Evolutionary conservation across 805 yeast species (phyloP).

Genomic region (Lipomyces lipofer): DNA sequence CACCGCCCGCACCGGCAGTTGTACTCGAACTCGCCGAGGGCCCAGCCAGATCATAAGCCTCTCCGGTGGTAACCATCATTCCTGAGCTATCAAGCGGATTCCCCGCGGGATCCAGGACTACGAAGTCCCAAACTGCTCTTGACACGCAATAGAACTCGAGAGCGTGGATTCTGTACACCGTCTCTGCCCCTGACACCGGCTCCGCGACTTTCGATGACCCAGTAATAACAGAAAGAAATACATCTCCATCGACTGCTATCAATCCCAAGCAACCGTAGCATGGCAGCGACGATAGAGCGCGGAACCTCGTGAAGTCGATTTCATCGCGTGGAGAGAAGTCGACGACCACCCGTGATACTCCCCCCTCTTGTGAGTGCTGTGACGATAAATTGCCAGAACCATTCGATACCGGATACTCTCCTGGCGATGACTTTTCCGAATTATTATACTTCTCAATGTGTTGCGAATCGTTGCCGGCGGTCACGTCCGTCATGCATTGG

Average conservation of each 20-base stretch:
- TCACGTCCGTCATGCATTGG: conserved; percentile 33
- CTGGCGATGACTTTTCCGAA: no score
- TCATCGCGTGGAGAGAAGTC: conserved; percentile 47
- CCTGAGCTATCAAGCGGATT: conserved; percentile 52
- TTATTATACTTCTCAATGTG: background rate
- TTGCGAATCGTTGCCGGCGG: conserved; percentile 11
- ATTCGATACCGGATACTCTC: background rate
- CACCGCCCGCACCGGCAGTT: conserved; percentile 18
- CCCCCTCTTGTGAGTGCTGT: no score
- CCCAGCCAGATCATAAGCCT: conserved; percentile 18
- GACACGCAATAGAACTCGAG: conserved; percentile 85
- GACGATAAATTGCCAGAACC: conserved; percentile 6
- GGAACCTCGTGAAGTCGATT: conserved; percentile 44
- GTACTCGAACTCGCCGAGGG: conserved; percentile 29
- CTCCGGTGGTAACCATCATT: conserved; percentile 25
- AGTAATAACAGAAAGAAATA: conserved; percentile 77
- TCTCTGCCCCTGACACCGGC: conserved; percentile 70
- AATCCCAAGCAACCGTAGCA: conserved; percentile 69
- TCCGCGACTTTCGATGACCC: conserved; percentile 75
- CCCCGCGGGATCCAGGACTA: conserved; percentile 68
- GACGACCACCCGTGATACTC: conserved; percentile 40
- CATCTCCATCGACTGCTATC: conserved; percentile 64
- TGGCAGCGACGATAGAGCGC: conserved; percentile 44
- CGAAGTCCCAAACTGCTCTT: conserved; percentile 74
- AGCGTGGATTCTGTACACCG: conserved; percentile 74